Evolutionary conservation across 805 yeast species (phyloP).

Genomic region (Starmerella stellata): DNA sequence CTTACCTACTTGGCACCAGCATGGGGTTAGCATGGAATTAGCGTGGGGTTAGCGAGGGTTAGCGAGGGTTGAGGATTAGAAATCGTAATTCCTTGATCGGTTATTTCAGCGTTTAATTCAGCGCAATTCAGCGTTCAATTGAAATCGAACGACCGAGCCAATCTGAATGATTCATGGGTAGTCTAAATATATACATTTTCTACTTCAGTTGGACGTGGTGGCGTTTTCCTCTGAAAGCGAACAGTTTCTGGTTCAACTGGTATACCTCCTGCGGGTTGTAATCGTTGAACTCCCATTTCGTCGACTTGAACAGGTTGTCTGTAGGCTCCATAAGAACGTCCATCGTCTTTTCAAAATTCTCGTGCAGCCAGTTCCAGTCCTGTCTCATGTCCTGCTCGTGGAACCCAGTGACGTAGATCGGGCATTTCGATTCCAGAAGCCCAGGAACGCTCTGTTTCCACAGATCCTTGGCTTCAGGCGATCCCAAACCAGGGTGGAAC

Average conservation of each 20-base stretch:
- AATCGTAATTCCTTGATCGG: too few species aligned
- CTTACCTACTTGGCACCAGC: too few species aligned
- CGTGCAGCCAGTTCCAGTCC: constrained; percentile 54
- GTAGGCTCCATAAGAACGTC: constrained; percentile 65
- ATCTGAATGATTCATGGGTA: too few species aligned
- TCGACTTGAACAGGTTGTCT: constrained; percentile 58
- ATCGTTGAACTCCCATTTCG: constrained; percentile 90
- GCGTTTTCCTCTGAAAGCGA: constrained; percentile 90
- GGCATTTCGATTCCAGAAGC: constrained; percentile 80
- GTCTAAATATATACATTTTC: too few species aligned
- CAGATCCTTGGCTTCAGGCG: constrained; percentile 56
- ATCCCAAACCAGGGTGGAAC: constrained; percentile 88
- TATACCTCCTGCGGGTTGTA: constrained; percentile 80
- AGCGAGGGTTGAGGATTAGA: too few species aligned
- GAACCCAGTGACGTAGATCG: constrained; percentile 77
- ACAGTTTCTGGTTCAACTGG: constrained; percentile 75
- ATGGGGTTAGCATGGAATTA: too few species aligned
- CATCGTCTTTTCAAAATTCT: constrained; percentile 48
- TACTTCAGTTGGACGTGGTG: constrained; percentile 39
- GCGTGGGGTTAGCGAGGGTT: too few species aligned
- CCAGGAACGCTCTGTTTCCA: constrained; percentile 82
- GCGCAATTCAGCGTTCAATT: too few species aligned
- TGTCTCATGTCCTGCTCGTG: constrained; percentile 52
- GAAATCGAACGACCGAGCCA: too few species aligned
- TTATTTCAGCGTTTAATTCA: too few species aligned